Evolutionary conservation across 2,329 filamentous ascomycete genomes (phyloP).

Genomic region (Aureobasidium sp.): DNA sequence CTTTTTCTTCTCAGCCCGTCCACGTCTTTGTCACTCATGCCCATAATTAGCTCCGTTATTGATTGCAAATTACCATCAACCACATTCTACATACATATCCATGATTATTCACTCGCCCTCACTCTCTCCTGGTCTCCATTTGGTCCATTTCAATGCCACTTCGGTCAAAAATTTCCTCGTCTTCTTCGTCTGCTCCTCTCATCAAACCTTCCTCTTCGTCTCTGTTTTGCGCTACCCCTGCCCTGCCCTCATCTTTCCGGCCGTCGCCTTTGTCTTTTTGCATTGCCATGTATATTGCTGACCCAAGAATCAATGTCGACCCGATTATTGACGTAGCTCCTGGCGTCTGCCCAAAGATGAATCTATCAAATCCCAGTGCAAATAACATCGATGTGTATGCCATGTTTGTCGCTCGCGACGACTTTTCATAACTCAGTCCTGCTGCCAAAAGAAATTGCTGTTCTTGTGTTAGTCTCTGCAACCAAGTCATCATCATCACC

Average conservation of each 20-base stretch:
- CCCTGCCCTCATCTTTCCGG: conserved; percentile 16
- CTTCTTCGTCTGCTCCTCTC: conserved; percentile 16
- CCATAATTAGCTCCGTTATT: background rate
- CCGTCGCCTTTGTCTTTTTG: conserved; percentile 36
- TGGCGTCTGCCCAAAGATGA: conserved; percentile 56
- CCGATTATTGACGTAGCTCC: conserved; percentile 53
- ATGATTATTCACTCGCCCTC: background rate
- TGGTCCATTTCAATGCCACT: background rate
- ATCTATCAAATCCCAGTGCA: conserved; percentile 56
- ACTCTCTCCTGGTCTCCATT: background rate
- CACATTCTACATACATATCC: background rate
- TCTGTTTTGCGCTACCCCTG: conserved; percentile 19
- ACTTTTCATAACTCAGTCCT: conserved; percentile 66
- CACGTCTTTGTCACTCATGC: background rate
- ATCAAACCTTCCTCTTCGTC: conserved; percentile 29
- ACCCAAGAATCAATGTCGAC: conserved; percentile 57
- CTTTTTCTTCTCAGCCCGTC: background rate
- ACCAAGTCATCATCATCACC: too few relatives aligned
- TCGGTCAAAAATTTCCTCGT: conserved; percentile 2
- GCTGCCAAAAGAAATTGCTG: conserved; percentile 75
- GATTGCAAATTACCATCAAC: background rate
- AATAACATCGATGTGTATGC: conserved; percentile 66
- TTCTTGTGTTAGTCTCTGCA: background rate
- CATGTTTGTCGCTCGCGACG: conserved; percentile 57
- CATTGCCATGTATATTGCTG: conserved; percentile 58